A percentile compares a stretch with the other conserved stretches of the same genome.
phyloP scores from a whole-genome alignment of 768 basidiomycete species.

The Bullera alba region DNA sequence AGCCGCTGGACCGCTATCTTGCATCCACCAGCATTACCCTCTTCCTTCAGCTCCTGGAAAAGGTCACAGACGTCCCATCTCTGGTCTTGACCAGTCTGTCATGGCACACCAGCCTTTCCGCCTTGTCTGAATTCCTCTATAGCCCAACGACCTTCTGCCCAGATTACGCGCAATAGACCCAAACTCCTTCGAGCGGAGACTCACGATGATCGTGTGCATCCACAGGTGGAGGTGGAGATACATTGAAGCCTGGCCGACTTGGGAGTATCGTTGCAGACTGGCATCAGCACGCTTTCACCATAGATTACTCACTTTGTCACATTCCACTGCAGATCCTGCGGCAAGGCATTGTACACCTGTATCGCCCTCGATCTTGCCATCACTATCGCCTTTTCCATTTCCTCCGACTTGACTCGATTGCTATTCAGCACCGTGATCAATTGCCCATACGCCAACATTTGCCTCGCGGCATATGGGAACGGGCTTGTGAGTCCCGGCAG shows the following conservation, averaged over 20 bases:
- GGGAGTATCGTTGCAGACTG: conserved; percentile 21
- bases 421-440: conserved; percentile 23
- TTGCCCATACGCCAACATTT: conserved; percentile 22
- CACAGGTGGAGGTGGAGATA: conserved; percentile 30
- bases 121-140: too few relatives aligned
- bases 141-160: too few relatives aligned
- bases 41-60: too few relatives aligned
- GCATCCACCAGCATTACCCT: too few relatives aligned
- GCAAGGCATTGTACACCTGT: conserved; percentile 18
- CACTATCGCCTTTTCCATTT: too few relatives aligned
- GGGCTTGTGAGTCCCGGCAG: conserved; percentile 2
- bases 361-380: conserved; percentile 10
- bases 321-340: conserved; percentile 22
- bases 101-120: too few relatives aligned
- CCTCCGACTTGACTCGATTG: not conserved
- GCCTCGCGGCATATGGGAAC: conserved; percentile 17
- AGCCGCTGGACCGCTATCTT: too few relatives aligned
- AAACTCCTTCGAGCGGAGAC: too few relatives aligned
- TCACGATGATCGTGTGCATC: conserved; percentile 27
- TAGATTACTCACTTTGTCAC: conserved; percentile 20
- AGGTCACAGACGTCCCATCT: too few relatives aligned
- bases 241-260: conserved; percentile 13
- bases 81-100: too few relatives aligned
- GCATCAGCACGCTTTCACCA: not conserved
- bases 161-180: too few relatives aligned